Percentiles rank a stretch among this genome's conserved stretches.
phyloP scores from a whole-genome alignment of 2,329 filamentous ascomycete species.

The Phialophora tarda region DNA sequence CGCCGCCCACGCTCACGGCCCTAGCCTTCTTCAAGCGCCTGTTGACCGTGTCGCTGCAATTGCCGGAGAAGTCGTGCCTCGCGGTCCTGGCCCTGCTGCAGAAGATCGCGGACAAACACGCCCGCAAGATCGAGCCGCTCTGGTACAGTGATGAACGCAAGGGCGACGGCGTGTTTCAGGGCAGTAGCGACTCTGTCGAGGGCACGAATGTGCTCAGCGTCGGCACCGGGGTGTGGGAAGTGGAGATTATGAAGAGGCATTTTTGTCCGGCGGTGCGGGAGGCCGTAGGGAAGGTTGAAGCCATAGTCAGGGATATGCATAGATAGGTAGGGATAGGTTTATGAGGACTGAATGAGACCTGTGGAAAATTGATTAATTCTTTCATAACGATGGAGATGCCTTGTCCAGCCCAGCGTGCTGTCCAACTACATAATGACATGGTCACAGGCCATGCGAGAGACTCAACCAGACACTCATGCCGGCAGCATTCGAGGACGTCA shows the following conservation, averaged over 20 bases:
- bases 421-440: no score
- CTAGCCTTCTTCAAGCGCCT: conserved; percentile 93
- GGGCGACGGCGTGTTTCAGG: conserved; percentile 85
- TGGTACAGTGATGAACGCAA: conserved; percentile 95
- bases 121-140: conserved; percentile 78
- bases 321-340: conserved; percentile 10
- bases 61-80: conserved; percentile 86
- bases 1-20: conserved; percentile 75
- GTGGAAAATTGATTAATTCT: no score
- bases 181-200: conserved; percentile 75
- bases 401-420: no score
- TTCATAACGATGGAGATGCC: no score
- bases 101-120: conserved; percentile 80
- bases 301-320: conserved; percentile 56
- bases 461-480: no score
- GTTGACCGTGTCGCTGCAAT: conserved; percentile 77
- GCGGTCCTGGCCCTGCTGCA: conserved; percentile 78
- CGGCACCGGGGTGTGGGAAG: conserved; percentile 83
- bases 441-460: no score
- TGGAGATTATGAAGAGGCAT: conserved; percentile 81
- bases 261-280: conserved; percentile 87
- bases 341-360: background rate
- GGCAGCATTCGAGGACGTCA: no score
- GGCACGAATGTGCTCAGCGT: conserved; percentile 83
- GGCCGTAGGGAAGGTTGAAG: conserved; percentile 71